Conservation (phyloP, 306 rosid genomes). For the Fagus crenata region DNA sequence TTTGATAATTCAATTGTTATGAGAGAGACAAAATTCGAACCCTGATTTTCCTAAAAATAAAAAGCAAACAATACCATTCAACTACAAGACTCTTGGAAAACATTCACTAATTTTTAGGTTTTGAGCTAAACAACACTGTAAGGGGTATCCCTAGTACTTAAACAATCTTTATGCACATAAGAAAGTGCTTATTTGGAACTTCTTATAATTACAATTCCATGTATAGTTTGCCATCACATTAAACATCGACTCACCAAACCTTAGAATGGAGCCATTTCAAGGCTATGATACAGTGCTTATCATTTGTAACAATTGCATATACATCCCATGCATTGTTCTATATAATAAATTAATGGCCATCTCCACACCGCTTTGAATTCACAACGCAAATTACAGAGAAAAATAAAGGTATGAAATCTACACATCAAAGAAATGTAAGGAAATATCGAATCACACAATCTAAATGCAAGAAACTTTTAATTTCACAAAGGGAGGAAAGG, state of each 20-base stretch:
- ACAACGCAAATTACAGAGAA: constrained; percentile 41
- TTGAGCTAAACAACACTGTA: no score
- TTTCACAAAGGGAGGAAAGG: constrained; percentile 38
- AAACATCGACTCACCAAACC: background rate
- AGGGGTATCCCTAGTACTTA: background rate
- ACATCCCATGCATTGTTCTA: constrained; percentile 19
- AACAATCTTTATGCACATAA: background rate
- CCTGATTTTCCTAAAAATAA: no score
- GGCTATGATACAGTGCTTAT: constrained; percentile 17
- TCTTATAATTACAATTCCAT: background rate
- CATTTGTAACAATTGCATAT: constrained; percentile 27
- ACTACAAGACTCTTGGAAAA: no score
- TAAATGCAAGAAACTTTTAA: constrained; percentile 39
- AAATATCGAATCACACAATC: constrained; percentile 41
- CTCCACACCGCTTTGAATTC: constrained; percentile 41
- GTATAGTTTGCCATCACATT: background rate
- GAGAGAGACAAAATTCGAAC: no score
- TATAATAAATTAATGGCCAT: constrained; percentile 21
- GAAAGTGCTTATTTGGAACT: background rate
- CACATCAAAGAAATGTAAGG: constrained; percentile 44
- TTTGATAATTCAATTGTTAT: no score
- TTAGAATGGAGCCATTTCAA: constrained; percentile 11
- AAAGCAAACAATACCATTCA: no score
- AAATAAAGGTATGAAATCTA: constrained; percentile 48
- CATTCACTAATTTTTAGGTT: no score